phyloP scores from a whole-genome alignment of 2,329 filamentous ascomycete genomes.

The Fusarium sp. region DNA sequence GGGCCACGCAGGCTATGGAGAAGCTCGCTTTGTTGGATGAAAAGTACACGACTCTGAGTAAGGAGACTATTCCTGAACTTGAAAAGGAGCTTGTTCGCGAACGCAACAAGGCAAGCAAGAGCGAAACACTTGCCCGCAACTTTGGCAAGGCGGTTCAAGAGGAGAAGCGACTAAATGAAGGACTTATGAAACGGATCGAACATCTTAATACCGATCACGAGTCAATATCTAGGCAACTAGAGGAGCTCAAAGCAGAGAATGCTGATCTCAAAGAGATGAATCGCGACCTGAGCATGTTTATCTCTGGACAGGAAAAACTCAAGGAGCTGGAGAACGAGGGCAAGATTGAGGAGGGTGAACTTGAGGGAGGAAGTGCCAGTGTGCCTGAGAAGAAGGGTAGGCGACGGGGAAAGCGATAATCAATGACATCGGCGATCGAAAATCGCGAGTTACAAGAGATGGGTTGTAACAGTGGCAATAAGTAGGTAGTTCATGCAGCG shows the following conservation, averaged over 20 bases:
- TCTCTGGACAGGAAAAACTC: conserved; percentile 84
- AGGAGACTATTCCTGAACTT: conserved; percentile 72
- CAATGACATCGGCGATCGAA: not conserved
- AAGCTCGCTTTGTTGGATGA: conserved; percentile 65
- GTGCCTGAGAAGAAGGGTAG: conserved; percentile 71
- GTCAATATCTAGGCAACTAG: conserved; percentile 67
- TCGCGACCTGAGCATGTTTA: conserved; percentile 87
- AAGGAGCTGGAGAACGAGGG: conserved; percentile 75
- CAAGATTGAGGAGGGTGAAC: conserved; percentile 73
- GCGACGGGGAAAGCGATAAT: conserved; percentile 59
- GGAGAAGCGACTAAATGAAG: conserved; percentile 86
- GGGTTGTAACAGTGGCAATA: not conserved
- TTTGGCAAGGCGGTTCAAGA: conserved; percentile 83
- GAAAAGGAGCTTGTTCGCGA: conserved; percentile 80
- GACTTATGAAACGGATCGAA: conserved; percentile 84
- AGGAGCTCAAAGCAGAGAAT: conserved; percentile 71
- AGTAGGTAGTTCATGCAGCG: not conserved
- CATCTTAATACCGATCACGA: conserved; percentile 75
- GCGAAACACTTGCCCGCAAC: conserved; percentile 79
- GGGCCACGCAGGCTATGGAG: conserved; percentile 61
- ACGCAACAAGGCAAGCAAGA: conserved; percentile 75
- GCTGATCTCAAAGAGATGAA: conserved; percentile 87
- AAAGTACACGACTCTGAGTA: conserved; percentile 58
- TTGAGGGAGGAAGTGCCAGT: conserved; percentile 78
- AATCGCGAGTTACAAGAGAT: not conserved